Evolutionary conservation across 148 eudicot species (phyloP).

Genomic region (Rhododendron griersonianum): DNA sequence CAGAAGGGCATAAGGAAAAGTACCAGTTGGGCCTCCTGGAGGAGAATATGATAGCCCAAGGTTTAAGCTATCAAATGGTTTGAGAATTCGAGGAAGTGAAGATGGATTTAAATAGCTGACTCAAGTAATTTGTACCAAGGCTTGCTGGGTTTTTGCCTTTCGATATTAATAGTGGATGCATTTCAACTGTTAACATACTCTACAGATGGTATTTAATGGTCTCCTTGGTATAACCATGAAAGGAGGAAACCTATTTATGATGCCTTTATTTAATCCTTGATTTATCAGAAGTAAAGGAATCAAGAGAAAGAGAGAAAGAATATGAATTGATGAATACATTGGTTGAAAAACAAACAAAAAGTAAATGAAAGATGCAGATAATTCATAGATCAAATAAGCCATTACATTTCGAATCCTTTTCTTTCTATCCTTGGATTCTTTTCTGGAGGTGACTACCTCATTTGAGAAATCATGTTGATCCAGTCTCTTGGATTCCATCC

Average conservation of each 20-base stretch:
- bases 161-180: background rate
- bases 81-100: background rate
- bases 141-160: background rate
- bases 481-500: background rate
- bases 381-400: background rate
- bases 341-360: background rate
- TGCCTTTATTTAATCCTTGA: background rate
- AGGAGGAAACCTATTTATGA: background rate
- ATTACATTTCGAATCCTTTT: background rate
- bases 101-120: background rate
- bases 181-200: background rate
- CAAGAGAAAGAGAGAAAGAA: background rate
- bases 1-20: background rate
- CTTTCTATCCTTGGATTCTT: background rate
- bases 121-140: background rate
- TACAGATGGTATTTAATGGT: background rate
- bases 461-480: background rate
- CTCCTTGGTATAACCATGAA: background rate
- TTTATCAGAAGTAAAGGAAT: background rate
- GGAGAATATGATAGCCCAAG: background rate
- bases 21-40: background rate
- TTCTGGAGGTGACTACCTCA: background rate
- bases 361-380: background rate
- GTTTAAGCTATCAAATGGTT: background rate
- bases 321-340: background rate